Evolutionary conservation across 163 green algal species (phyloP).

Genomic region (Chlorella variabilis): DNA sequence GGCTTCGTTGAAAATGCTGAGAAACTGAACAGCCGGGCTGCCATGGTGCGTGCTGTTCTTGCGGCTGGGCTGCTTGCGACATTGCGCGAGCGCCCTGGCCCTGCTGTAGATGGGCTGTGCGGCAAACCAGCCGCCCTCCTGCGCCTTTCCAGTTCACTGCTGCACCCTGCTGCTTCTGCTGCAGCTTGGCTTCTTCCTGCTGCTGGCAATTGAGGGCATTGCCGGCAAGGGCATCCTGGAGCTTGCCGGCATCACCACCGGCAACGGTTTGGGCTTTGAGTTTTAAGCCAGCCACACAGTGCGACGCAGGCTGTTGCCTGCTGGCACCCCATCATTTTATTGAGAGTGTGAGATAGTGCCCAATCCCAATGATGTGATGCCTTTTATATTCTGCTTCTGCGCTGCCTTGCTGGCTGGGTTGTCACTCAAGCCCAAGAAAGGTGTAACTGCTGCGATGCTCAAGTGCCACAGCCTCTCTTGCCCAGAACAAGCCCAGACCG

Average conservation of each 20-base stretch:
- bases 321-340: no score
- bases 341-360: conserved; percentile 6
- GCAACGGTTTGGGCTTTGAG: conserved; percentile 83
- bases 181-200: conserved; percentile 88
- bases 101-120: no score
- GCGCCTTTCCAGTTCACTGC: no score
- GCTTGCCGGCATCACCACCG: conserved; percentile 71
- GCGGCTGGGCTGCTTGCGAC: neutral
- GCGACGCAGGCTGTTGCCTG: no score
- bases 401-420: no score
- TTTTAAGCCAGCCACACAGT: conserved; percentile 63
- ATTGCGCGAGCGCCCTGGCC: no score
- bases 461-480: no score
- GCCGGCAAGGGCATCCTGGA: conserved; percentile 80
- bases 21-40: conserved; percentile 83
- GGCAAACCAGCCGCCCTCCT: neutral
- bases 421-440: no score
- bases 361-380: no score
- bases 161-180: neutral
- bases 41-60: conserved; percentile 66
- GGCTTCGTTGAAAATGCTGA: conserved; percentile 89
- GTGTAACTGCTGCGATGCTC: no score
- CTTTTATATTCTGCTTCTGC: neutral
- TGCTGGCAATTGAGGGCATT: conserved; percentile 83
- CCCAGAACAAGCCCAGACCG: no score